phyloP scores from a whole-genome alignment of 2,329 filamentous ascomycete species.

The Hymenoscyphus fraxineus region DNA sequence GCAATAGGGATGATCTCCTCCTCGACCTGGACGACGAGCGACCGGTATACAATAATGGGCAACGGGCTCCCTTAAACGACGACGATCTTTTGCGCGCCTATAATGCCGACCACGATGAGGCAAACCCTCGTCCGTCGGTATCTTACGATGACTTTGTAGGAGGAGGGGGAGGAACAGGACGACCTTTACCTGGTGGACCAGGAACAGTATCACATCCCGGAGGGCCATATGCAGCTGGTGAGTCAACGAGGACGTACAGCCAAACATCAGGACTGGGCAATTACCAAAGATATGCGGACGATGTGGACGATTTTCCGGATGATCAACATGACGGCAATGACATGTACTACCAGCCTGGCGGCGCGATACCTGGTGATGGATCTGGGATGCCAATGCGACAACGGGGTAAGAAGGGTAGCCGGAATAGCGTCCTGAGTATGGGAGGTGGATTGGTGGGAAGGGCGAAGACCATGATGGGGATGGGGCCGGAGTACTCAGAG shows the following conservation, averaged over 20 bases:
- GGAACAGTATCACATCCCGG: slow-evolving; percentile 25
- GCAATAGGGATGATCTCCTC: slow-evolving; percentile 53
- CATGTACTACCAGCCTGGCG: slow-evolving; percentile 73
- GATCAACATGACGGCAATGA: slow-evolving; percentile 61
- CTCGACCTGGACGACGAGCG: slow-evolving; percentile 72
- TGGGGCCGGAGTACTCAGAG: slow-evolving; percentile 85
- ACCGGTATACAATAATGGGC: slow-evolving; percentile 69
- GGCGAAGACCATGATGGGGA: slow-evolving; percentile 86
- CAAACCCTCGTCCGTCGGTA: slow-evolving; percentile 72
- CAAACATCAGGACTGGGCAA: slow-evolving; percentile 83
- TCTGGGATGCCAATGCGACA: slow-evolving; percentile 41
- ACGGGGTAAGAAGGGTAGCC: slow-evolving; percentile 59
- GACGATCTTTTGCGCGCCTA: slow-evolving; percentile 75
- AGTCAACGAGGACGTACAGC: slow-evolving; percentile 38
- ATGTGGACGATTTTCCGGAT: slow-evolving; percentile 76
- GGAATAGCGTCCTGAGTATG: slow-evolving; percentile 84
- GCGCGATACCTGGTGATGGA: slow-evolving; percentile 55
- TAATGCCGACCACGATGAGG: slow-evolving; percentile 56
- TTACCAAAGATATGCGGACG: slow-evolving; percentile 86
- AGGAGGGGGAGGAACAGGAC: slow-evolving; percentile 46
- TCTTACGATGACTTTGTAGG: slow-evolving; percentile 96
- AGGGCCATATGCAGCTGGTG: slow-evolving; percentile 27
- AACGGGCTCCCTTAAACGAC: slow-evolving; percentile 75
- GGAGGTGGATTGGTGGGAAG: slow-evolving; percentile 83
- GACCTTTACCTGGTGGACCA: slow-evolving; percentile 37